These are phyloP conservation scores for Solanum pimpinellifolium DNA, from an alignment of 257 asterid species.

Conservation along the genomic window DNA sequence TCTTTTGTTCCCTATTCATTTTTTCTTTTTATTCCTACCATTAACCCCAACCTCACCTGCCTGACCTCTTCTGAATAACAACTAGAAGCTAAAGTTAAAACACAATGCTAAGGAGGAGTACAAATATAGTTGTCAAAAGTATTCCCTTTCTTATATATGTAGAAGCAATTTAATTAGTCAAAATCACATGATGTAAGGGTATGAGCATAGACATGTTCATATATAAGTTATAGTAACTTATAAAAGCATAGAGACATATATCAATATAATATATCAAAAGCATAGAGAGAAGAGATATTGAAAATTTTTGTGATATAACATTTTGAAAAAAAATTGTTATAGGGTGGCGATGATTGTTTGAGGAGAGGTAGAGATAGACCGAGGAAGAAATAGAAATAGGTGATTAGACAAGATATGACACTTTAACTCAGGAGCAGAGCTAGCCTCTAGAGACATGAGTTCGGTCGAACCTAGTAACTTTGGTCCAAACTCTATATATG, in stretches of 20 bases:
- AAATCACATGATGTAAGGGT: background rate
- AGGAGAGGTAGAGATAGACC: background rate
- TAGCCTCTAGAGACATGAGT: no score
- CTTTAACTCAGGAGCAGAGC: no score
- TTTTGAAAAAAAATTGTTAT: background rate
- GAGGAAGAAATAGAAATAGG: background rate
- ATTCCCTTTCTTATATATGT: no score
- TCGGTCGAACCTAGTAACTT: no score
- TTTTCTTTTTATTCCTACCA: no score
- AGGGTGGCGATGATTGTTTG: background rate
- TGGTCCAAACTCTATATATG: no score
- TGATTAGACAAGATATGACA: background rate
- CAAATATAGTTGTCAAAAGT: no score
- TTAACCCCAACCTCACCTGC: no score
- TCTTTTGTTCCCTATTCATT: no score
- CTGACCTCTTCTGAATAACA: no score
- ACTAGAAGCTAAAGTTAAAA: no score
- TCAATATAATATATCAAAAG: background rate
- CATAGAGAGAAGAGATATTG: background rate
- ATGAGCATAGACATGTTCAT: background rate
- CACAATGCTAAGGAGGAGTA: no score
- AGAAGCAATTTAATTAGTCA: background rate
- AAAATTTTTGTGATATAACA: background rate
- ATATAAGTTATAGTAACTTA: background rate
- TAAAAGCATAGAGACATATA: background rate